These are phyloP conservation scores for Mycena capillaripes DNA, from an alignment of 768 basidiomycete genomes.

Conservation along the genomic window DNA sequence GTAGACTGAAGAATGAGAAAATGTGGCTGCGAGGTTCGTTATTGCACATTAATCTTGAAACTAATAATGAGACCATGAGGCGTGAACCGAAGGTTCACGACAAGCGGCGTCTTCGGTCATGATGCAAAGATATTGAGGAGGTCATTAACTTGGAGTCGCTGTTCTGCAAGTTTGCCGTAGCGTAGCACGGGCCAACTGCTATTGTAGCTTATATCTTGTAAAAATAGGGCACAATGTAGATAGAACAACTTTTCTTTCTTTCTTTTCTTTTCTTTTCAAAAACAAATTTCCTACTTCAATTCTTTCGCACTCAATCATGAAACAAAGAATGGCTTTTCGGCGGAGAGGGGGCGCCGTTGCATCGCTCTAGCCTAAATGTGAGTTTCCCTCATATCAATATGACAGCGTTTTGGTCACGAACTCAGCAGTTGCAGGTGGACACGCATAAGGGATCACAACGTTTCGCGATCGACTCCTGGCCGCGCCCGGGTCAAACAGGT, in stretches of 20 bases:
- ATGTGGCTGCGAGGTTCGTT: no score
- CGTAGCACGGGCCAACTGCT: no score
- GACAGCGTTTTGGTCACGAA: neutral
- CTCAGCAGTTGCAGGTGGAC: neutral
- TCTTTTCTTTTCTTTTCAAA: neutral
- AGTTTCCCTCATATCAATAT: slow-evolving; percentile 3
- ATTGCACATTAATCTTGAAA: no score
- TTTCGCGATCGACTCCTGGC: neutral
- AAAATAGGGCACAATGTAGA: neutral
- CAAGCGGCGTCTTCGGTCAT: no score
- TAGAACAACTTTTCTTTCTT: neutral
- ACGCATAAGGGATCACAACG: neutral
- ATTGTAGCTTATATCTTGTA: neutral
- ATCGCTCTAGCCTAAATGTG: slow-evolving; percentile 1
- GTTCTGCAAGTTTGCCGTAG: no score
- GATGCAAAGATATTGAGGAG: no score
- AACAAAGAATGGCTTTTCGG: neutral
- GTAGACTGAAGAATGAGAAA: no score
- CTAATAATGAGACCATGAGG: no score
- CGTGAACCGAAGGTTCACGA: no score
- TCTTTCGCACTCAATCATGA: neutral
- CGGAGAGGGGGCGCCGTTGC: neutral
- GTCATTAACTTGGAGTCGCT: no score
- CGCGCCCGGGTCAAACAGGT: neutral
- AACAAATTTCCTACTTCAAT: neutral